Evolutionary conservation across 495 filamentous ascomycete genomes (phyloP), one percentile per base, ranked within the genome.

Genomic region (Physcia stellaris): DNA sequence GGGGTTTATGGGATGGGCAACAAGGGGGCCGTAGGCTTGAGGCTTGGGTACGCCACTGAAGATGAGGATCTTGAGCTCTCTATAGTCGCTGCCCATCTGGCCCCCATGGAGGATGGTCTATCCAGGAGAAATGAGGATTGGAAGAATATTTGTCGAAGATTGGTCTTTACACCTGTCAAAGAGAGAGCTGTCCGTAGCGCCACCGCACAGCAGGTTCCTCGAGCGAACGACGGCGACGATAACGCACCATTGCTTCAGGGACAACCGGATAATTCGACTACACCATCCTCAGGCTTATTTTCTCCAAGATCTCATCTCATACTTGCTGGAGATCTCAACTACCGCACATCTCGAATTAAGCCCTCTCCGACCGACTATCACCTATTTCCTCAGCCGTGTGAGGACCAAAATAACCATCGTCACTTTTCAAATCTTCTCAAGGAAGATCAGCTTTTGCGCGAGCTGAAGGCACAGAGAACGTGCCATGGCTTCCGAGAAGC

Each of bases 251-350:
- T 77, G 0, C 56, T 78, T 1, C 49, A 53, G 2, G 47, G 39
- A 5, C 39, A 46, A 16, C 16, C 40, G 3, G 29, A 34, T 17
- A 23, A 19, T 28, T 19, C 43, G 3, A 42, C 46, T 27, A 37
- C 34, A 16, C 48, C 45, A 19, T 42, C 43, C n/a, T 53, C 45
- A 6, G 58, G 67, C 19, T 71, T 95, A 43, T 95, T 83, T 61
- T 69, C 70, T 21, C 75, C 83, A 2, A 68, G 68, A 6, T 70
- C 76, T n/a, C 75, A 88, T 51, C 59, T 94, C 18, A 90, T 95
- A 56, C 51, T 98, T 23, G 75, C 79, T 1, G 90, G 90, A 33
- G 90, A 98, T 57, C 69, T 98, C 37, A 98, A 98, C 62, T 98
- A 98, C 61, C 81, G 90, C 47, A 86, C 87, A 9, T 68, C 70